Evolutionary conservation across 768 basidiomycete species (phyloP).

Genomic region (Pisolithus orientalis): DNA sequence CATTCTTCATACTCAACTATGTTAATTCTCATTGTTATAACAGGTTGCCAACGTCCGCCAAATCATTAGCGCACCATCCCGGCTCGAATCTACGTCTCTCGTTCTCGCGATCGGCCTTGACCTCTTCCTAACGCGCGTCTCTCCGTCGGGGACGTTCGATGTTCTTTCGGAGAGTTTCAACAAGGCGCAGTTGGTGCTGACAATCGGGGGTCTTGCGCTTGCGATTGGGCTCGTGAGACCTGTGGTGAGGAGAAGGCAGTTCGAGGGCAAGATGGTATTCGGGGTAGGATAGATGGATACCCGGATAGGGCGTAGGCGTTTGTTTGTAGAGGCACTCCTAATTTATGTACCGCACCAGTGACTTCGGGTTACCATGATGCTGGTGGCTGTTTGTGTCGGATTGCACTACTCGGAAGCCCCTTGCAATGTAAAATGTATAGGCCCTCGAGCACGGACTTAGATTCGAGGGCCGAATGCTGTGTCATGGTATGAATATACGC

Average conservation of each 20-base stretch:
- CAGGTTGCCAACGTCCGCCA: conserved; percentile 65
- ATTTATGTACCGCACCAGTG: no score
- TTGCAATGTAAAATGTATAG: no score
- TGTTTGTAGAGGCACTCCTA: no score
- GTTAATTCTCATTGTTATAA: neutral
- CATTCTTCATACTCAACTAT: neutral
- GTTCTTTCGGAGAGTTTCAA: conserved; percentile 90
- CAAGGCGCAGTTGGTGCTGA: conserved; percentile 84
- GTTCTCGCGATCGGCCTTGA: conserved; percentile 86
- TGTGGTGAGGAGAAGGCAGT: conserved; percentile 64
- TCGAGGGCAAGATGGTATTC: conserved; percentile 70
- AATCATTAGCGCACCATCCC: conserved; percentile 74
- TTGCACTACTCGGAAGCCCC: no score
- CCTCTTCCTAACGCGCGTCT: conserved; percentile 78
- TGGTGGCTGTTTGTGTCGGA: no score
- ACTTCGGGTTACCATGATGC: no score
- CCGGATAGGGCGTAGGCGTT: no score
- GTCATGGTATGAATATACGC: no score
- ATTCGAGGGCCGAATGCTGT: no score
- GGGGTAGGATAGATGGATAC: no score
- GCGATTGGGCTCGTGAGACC: conserved; percentile 82
- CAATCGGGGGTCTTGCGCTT: conserved; percentile 59
- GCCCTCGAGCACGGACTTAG: no score
- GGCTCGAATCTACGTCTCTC: conserved; percentile 88
- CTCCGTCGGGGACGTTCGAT: conserved; percentile 89